These are phyloP conservation scores for Nannochloris sp. DNA, from an alignment of 139 green algal genomes.

Conservation along the genomic window DNA sequence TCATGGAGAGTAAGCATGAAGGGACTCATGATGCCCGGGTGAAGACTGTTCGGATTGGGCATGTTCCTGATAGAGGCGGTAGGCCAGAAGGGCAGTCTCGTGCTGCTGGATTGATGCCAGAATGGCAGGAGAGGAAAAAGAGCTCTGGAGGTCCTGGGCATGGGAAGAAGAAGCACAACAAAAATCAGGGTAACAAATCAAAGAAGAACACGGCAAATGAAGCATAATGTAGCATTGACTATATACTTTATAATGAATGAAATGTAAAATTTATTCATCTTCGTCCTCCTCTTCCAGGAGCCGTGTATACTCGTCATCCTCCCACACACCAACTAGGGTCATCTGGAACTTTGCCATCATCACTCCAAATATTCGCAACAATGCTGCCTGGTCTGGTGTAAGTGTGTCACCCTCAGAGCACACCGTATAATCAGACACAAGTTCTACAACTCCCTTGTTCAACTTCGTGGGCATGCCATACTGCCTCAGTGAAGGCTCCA, in stretches of 20 bases:
- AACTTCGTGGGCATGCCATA: slow-evolving; percentile 87
- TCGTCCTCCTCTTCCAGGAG: slow-evolving; percentile 1
- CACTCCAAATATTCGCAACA: slow-evolving; percentile 78
- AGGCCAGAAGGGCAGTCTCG: slow-evolving; percentile 22
- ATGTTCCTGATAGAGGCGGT: slow-evolving; percentile 53
- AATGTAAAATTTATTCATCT: slow-evolving; percentile 4
- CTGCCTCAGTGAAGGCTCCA: slow-evolving; percentile 87
- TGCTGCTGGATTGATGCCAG: slow-evolving; percentile 27
- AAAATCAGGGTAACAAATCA: background rate
- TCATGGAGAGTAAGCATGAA: slow-evolving; percentile 28
- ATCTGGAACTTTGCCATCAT: slow-evolving; percentile 78
- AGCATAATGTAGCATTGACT: slow-evolving; percentile 2
- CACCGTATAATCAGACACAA: slow-evolving; percentile 68
- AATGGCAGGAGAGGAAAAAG: slow-evolving; percentile 4
- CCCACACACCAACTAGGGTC: slow-evolving; percentile 53
- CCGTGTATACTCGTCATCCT: slow-evolving; percentile 11
- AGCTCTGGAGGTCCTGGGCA: background rate
- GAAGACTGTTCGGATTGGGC: slow-evolving; percentile 51
- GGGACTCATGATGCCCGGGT: slow-evolving; percentile 13
- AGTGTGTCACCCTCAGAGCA: slow-evolving; percentile 56
- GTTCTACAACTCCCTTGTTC: slow-evolving; percentile 85
- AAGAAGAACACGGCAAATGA: background rate
- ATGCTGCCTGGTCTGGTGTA: slow-evolving; percentile 60
- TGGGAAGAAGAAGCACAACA: slow-evolving; percentile 4
- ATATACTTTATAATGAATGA: slow-evolving; percentile 3